phyloP scores from a whole-genome alignment of 1,284 basidiomycete species.

The Sanghuangporus weigelae region DNA sequence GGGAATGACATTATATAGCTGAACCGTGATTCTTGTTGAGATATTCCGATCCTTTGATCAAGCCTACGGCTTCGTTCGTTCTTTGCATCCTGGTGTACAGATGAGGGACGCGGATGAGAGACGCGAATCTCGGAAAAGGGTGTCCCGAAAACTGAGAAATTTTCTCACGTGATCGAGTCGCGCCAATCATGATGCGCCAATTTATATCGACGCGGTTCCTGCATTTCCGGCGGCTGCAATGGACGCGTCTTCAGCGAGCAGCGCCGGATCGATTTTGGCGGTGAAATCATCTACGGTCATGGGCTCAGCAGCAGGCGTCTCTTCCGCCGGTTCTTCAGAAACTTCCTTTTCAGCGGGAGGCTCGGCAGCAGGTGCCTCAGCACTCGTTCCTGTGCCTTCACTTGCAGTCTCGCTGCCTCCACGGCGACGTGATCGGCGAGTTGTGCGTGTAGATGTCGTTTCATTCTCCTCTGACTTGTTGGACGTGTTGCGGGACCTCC shows the following conservation, averaged over 20 bases:
- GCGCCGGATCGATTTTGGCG: slow-evolving; percentile 10
- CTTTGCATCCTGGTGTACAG: not conserved
- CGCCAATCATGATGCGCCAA: not conserved
- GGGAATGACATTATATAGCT: not conserved
- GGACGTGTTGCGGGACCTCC: slow-evolving; percentile 7
- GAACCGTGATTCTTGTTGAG: not conserved
- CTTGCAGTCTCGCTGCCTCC: slow-evolving; percentile 12
- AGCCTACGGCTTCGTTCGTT: not conserved
- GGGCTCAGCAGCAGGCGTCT: not conserved
- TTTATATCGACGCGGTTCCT: slow-evolving; percentile 1
- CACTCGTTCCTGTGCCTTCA: slow-evolving; percentile 8
- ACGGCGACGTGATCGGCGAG: slow-evolving; percentile 6
- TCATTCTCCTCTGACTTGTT: not conserved
- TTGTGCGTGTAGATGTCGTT: slow-evolving; percentile 9
- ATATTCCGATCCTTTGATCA: not conserved
- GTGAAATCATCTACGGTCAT: not conserved
- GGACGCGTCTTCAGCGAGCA: slow-evolving; percentile 1
- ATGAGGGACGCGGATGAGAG: not conserved
- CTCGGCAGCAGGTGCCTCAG: not conserved
- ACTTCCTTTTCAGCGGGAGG: not conserved
- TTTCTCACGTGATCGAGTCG: slow-evolving; percentile 2
- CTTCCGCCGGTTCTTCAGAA: not conserved
- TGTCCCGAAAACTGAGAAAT: not conserved
- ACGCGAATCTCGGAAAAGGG: not conserved
- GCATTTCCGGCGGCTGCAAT: not conserved